Percentiles rank a stretch among this genome's conserved stretches.
These are phyloP conservation scores for Eucalyptus microcorys DNA, from an alignment of 345 rosid species.

Conservation along the genomic window DNA sequence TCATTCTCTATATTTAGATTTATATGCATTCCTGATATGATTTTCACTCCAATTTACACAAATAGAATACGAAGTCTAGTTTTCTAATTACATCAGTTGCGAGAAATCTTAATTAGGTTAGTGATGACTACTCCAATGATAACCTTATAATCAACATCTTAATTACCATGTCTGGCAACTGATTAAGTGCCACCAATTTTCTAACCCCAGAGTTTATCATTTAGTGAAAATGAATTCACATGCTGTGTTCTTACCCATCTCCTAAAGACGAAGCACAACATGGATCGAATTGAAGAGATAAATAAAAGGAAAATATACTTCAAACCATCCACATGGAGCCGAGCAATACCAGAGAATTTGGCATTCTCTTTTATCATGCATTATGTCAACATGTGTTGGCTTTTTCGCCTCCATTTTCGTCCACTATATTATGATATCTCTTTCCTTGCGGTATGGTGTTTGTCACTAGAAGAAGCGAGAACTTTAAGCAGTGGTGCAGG, in stretches of 20 bases:
- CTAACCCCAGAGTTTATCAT: neutral
- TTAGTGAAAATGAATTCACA: neutral
- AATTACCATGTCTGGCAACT: neutral
- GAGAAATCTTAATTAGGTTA: neutral
- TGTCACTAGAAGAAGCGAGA: neutral
- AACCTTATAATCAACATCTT: neutral
- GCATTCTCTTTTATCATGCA: neutral
- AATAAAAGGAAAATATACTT: neutral
- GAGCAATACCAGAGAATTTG: neutral
- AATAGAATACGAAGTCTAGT: neutral
- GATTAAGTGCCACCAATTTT: neutral
- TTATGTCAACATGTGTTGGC: neutral
- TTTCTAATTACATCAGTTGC: neutral
- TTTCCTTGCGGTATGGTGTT: neutral
- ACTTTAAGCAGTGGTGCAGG: neutral
- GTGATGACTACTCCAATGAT: neutral
- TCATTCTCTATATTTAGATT: neutral
- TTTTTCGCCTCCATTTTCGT: neutral
- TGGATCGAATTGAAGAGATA: neutral
- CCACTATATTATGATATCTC: neutral
- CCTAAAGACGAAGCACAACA: neutral
- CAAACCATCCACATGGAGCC: neutral
- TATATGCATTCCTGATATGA: neutral
- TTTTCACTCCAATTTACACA: neutral
- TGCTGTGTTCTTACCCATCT: neutral